These are phyloP conservation scores for Stenocarpella maydis DNA, from an alignment of 2,329 filamentous ascomycete species.

Conservation along the genomic window DNA sequence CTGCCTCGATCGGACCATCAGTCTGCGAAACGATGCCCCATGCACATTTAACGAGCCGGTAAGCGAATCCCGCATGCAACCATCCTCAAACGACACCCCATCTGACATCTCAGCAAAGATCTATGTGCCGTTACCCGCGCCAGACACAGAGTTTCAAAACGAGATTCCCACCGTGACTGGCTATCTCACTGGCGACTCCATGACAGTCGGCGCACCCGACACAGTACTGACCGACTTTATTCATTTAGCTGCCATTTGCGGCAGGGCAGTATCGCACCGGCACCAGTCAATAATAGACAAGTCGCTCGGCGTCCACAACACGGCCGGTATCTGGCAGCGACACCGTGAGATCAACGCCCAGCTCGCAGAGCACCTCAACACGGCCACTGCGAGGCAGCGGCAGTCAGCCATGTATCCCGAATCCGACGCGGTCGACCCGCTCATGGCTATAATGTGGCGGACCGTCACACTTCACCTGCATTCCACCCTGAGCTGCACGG, in stretches of 20 bases:
- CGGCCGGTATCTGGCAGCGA: constrained; percentile 13
- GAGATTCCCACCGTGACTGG: constrained; percentile 6
- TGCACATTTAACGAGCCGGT: constrained; percentile 24
- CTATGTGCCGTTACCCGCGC: constrained; percentile 17
- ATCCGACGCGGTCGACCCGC: not conserved
- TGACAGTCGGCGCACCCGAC: constrained; percentile 1
- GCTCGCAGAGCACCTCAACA: not conserved
- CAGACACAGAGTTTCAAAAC: constrained; percentile 7
- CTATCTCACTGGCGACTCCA: constrained; percentile 3
- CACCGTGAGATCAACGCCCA: not conserved
- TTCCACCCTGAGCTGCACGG: constrained; percentile 2
- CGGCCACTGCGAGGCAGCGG: not conserved
- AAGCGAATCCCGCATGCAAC: not conserved
- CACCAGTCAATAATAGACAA: constrained; percentile 17
- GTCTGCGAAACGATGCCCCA: constrained; percentile 12
- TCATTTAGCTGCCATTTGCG: constrained; percentile 15
- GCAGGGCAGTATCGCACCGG: constrained; percentile 6
- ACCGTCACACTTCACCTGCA: not conserved
- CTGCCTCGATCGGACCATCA: constrained; percentile 20
- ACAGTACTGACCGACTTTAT: not conserved
- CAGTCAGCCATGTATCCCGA: not conserved
- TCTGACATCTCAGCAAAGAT: not conserved
- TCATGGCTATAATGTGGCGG: not conserved
- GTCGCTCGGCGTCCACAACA: constrained; percentile 5
- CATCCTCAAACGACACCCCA: not conserved